Evolutionary conservation across 1,284 basidiomycete species (phyloP).

Genomic region (Sparassis latifolia): DNA sequence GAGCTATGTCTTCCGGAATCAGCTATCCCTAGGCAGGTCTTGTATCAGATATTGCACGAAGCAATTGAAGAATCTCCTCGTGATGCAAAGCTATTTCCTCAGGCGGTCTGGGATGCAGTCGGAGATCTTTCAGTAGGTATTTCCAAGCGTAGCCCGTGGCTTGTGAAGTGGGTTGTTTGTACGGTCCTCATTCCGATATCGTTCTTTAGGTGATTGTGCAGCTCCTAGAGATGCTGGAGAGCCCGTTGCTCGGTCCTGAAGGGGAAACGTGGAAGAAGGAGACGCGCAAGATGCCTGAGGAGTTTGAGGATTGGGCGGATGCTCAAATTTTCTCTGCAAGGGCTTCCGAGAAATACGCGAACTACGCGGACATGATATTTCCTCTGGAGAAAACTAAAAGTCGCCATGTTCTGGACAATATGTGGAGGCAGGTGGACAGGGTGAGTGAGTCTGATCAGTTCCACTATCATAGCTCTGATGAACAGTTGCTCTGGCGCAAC

Average conservation of each 20-base stretch:
- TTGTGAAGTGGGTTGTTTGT: too few species aligned
- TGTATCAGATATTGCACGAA: constrained; percentile 61
- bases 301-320: constrained; percentile 57
- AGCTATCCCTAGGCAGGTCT: constrained; percentile 52
- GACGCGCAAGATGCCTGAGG: constrained; percentile 44
- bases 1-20: constrained; percentile 69
- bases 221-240: constrained; percentile 55
- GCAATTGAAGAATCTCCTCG: constrained; percentile 62
- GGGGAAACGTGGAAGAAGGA: constrained; percentile 42
- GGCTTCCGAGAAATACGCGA: constrained; percentile 43
- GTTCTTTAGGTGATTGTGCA: constrained; percentile 47
- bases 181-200: too few species aligned
- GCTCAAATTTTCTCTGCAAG: constrained; percentile 54
- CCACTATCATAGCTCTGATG: not conserved
- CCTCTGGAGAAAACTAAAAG: constrained; percentile 53
- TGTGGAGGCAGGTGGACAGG: constrained; percentile 60
- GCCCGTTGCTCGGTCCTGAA: constrained; percentile 46
- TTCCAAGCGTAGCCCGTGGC: not conserved
- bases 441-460: constrained; percentile 30
- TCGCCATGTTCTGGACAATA: constrained; percentile 40
- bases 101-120: constrained; percentile 68
- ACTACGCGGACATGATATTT: constrained; percentile 49
- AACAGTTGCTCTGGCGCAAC: not conserved
- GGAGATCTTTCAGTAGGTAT: constrained; percentile 65
- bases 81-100: constrained; percentile 67